phyloP scores from a whole-genome alignment of 306 rosid genomes.

The Pyrus betulifolia region DNA sequence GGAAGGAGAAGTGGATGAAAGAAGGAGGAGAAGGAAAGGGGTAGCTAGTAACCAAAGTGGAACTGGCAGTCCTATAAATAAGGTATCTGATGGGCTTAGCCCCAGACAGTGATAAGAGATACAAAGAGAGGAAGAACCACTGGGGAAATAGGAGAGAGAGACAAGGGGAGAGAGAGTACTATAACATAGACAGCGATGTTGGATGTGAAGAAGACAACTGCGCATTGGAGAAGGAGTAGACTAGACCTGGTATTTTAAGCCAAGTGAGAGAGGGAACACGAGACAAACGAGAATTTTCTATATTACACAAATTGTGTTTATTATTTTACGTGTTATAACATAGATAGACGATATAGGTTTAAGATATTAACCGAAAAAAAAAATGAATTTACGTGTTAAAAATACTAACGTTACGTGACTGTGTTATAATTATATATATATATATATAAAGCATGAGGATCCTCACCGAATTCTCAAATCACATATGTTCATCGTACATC shows the following conservation, averaged over 20 bases:
- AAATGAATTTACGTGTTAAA: no score
- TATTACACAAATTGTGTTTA: no score
- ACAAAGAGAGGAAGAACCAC: slow-evolving; percentile 71
- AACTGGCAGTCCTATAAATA: slow-evolving; percentile 21
- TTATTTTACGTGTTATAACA: no score
- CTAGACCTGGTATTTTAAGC: slow-evolving; percentile 27
- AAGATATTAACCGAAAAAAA: background rate
- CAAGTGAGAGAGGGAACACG: background rate
- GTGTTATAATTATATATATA: no score
- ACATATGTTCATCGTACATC: no score
- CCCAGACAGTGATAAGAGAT: slow-evolving; percentile 60
- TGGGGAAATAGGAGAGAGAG: slow-evolving; percentile 39
- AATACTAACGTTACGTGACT: no score
- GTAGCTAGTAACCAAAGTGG: background rate
- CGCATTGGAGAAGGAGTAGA: slow-evolving; percentile 62
- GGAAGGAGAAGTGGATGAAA: background rate
- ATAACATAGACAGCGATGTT: slow-evolving; percentile 55
- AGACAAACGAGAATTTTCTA: background rate
- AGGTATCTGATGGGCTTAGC: background rate
- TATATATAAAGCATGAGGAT: no score
- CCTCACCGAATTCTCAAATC: no score
- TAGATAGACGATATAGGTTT: no score
- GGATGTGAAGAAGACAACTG: slow-evolving; percentile 68
- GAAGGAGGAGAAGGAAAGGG: background rate
- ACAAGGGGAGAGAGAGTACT: slow-evolving; percentile 33